These are phyloP conservation scores for Lachnellula subtilissima DNA, from an alignment of 2,329 filamentous ascomycete genomes.

Conservation along the genomic window DNA sequence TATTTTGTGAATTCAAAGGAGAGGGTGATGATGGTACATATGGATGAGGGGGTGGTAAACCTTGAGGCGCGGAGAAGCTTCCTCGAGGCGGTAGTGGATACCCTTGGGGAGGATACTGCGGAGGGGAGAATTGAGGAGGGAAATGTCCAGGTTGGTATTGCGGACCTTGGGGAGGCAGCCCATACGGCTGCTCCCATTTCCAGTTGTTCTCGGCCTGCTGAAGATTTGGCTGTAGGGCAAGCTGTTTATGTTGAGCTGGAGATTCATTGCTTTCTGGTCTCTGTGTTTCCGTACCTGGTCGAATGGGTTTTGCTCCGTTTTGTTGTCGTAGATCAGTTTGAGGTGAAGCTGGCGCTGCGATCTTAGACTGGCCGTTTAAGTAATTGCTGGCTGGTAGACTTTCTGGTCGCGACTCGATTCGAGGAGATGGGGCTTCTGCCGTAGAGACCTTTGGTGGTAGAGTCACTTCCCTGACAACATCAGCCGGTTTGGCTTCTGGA, in stretches of 20 bases:
- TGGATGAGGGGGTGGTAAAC: constrained; percentile 24
- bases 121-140: background rate
- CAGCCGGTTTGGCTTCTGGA: constrained; percentile 2
- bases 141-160: constrained; percentile 8
- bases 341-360: constrained; percentile 9
- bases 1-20: constrained; percentile 21
- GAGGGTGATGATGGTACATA: constrained; percentile 32
- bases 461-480: constrained; percentile 1
- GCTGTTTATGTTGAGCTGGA: constrained; percentile 17
- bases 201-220: constrained; percentile 11
- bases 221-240: constrained; percentile 24
- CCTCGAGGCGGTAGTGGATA: constrained; percentile 12
- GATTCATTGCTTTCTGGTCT: constrained; percentile 20
- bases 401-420: constrained; percentile 18
- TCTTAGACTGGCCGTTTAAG: constrained; percentile 20
- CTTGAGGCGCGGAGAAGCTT: constrained; percentile 25
- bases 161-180: constrained; percentile 14
- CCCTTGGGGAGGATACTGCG: constrained; percentile 9
- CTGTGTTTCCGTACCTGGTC: constrained; percentile 9
- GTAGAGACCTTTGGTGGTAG: constrained; percentile 6
- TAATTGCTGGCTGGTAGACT: constrained; percentile 25
- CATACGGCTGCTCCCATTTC: constrained; percentile 28
- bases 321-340: constrained; percentile 10
- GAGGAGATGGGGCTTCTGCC: constrained; percentile 11
- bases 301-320: constrained; percentile 5